phyloP scores from a whole-genome alignment of 352 stramenopile species.

The Plasmopara viticola region DNA sequence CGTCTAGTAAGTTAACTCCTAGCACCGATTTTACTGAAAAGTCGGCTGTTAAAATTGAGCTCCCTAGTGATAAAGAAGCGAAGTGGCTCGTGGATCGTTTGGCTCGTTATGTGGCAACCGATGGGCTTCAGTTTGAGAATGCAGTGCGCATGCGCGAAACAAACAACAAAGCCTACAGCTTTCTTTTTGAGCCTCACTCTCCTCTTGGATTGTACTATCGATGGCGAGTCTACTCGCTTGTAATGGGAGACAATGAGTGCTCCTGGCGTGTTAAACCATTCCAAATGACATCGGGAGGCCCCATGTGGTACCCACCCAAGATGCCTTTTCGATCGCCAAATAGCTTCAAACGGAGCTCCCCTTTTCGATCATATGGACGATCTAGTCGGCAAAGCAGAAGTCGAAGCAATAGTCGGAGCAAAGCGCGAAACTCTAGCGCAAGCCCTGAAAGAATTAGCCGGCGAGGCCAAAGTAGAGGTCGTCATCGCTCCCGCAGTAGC shows the following conservation, averaged over 20 bases:
- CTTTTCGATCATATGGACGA: conserved; percentile 20
- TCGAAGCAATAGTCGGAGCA: conserved; percentile 29
- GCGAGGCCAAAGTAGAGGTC: conserved; percentile 15
- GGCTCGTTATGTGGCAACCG: conserved; percentile 52
- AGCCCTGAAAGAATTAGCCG: conserved; percentile 24
- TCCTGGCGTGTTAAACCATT: conserved; percentile 49
- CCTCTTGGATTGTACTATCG: conserved; percentile 53
- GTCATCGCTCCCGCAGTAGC: conserved; percentile 21
- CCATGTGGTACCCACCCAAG: conserved; percentile 56
- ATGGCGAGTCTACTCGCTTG: conserved; percentile 66
- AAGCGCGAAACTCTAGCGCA: conserved; percentile 22
- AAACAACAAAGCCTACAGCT: conserved; percentile 42
- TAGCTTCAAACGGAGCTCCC: conserved; percentile 12
- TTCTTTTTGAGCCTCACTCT: conserved; percentile 44
- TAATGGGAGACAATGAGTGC: conserved; percentile 52
- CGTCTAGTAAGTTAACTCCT: neutral
- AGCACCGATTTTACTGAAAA: conserved; percentile 5
- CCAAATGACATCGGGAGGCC: conserved; percentile 49
- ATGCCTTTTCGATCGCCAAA: conserved; percentile 10
- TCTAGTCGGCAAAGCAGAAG: conserved; percentile 11
- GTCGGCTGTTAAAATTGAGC: conserved; percentile 30
- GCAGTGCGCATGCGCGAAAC: conserved; percentile 42
- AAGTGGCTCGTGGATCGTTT: conserved; percentile 39
- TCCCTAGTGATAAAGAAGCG: conserved; percentile 29
- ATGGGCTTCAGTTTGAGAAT: conserved; percentile 66